phyloP scores from a whole-genome alignment of 2,329 filamentous ascomycete genomes.

The Aspergillus bombycis region DNA sequence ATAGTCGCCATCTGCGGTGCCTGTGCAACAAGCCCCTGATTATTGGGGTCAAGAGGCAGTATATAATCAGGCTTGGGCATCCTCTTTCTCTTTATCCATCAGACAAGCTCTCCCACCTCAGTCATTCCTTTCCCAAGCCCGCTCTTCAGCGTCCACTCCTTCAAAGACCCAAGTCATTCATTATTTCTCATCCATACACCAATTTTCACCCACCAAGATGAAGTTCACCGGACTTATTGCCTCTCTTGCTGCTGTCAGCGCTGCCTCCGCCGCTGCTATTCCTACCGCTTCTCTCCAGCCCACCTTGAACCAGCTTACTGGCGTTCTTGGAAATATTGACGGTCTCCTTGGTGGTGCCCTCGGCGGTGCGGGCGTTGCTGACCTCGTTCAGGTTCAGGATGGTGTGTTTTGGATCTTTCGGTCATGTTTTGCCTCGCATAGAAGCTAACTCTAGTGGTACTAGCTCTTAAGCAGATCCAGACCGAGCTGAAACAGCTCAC shows the following conservation, averaged over 20 bases:
- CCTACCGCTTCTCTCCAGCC: slow-evolving; percentile 22
- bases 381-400: slow-evolving; percentile 15
- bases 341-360: slow-evolving; percentile 17
- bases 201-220: slow-evolving; percentile 30
- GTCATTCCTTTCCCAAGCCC: slow-evolving; percentile 25
- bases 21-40: slow-evolving; percentile 21
- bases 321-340: slow-evolving; percentile 23
- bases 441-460: background rate
- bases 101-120: slow-evolving; percentile 24
- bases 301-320: slow-evolving; percentile 18
- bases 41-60: slow-evolving; percentile 9
- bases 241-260: slow-evolving; percentile 35
- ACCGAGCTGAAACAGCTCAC: slow-evolving; percentile 16
- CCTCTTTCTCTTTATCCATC: slow-evolving; percentile 14
- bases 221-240: slow-evolving; percentile 40
- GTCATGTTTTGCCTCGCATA: background rate
- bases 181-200: slow-evolving; percentile 18
- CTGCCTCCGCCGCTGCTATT: slow-evolving; percentile 33
- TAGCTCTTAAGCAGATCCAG: slow-evolving; percentile 20
- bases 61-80: slow-evolving; percentile 26
- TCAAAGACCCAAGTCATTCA: slow-evolving; percentile 25
- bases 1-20: background rate
- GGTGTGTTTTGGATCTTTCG: slow-evolving; percentile 4
- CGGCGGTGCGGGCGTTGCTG: slow-evolving; percentile 4
- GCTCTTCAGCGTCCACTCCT: slow-evolving; percentile 17